Base-by-base conservation (phyloP, 345 rosid genomes). In the Excoecaria agallocha region DNA sequence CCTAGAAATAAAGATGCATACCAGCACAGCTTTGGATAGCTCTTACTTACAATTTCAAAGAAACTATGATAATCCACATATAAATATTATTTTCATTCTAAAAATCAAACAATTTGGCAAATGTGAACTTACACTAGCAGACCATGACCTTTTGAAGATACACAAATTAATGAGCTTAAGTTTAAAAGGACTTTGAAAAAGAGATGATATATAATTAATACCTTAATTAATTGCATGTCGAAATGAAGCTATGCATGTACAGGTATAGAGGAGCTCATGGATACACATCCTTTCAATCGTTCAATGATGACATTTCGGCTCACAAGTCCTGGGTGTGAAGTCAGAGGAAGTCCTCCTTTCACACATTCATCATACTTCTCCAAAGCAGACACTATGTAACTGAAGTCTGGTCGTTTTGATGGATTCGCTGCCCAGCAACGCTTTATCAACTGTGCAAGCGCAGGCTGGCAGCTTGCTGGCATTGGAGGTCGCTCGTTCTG, bases 381-480 rank as follows among this genome's bases (percentile, higher is more conserved):
- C 61, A 93, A 73, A 3, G 87, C 87, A 4, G 90, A 85, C 54
- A 95, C 99, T 12, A 95, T 93, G 78, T 90, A 79, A 19, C 86
- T 84, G 86, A 95, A 95, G 62, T 95, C 98, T 0, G 98, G 98
- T 74, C 99, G 85, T 82, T 91, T 95, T 0, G 96, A 78, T 0
- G 99, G 97, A 67, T 93, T 93, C 0, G 87, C 93, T 0, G 96
- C 90, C 99, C 99, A 91, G 75, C 99, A 95, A 2, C 89, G 87
- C 86, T 85, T 91, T 79, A 95, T 93, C n/a, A 95, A 77, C 80
- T 95, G 96, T 48, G 97, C 97, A 0, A 95, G 78, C 0, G 89
- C 98, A 0, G 97, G 96, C 81, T 89, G 98, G 59, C 98, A 95
- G 70, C 98, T 95, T 9, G 91, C 96, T 0, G 96, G 98, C 73